phyloP scores from a whole-genome alignment of 345 rosid genomes.

The Raphanus raphanistrum region DNA sequence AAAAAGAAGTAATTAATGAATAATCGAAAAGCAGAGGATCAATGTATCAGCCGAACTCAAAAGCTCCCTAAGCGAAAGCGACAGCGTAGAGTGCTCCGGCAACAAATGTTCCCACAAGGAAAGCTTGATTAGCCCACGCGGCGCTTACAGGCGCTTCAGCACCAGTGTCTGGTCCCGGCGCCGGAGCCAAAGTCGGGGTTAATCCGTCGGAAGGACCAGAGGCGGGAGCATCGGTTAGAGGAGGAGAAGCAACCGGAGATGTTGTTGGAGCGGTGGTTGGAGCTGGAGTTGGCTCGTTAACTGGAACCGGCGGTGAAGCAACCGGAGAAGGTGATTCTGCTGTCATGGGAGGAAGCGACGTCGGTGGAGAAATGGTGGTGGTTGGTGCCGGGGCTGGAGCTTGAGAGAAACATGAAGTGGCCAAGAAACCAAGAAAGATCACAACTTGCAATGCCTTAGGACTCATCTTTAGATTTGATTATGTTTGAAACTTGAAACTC shows the following conservation, averaged over 20 bases:
- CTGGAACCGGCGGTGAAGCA: constrained; percentile 35
- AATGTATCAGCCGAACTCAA: neutral
- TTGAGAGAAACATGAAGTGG: constrained; percentile 67
- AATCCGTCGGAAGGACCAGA: constrained; percentile 28
- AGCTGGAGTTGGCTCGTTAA: constrained; percentile 31
- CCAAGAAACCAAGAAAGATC: constrained; percentile 63
- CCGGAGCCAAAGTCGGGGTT: constrained; percentile 23
- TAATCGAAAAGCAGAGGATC: constrained; percentile 13
- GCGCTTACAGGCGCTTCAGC: constrained; percentile 13
- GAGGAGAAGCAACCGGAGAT: constrained; percentile 37
- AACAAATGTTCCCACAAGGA: constrained; percentile 51
- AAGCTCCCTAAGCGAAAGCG: constrained; percentile 51
- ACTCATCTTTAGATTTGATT: constrained; percentile 42
- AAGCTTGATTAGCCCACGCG: constrained; percentile 40
- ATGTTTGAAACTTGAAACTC: constrained; percentile 2
- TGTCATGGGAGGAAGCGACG: constrained; percentile 45
- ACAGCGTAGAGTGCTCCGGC: constrained; percentile 54
- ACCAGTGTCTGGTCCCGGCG: constrained; percentile 22
- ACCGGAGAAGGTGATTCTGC: constrained; percentile 42
- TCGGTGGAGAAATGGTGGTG: constrained; percentile 26
- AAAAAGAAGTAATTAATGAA: constrained; percentile 14
- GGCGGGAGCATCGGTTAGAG: constrained; percentile 33
- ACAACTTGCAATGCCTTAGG: constrained; percentile 45
- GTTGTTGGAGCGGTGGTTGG: constrained; percentile 33
- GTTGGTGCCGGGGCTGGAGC: constrained; percentile 58